A percentile compares a stretch with the other conserved stretches of the same genome.
Conservation (phyloP, 805 yeast species). For the Candida maris region DNA sequence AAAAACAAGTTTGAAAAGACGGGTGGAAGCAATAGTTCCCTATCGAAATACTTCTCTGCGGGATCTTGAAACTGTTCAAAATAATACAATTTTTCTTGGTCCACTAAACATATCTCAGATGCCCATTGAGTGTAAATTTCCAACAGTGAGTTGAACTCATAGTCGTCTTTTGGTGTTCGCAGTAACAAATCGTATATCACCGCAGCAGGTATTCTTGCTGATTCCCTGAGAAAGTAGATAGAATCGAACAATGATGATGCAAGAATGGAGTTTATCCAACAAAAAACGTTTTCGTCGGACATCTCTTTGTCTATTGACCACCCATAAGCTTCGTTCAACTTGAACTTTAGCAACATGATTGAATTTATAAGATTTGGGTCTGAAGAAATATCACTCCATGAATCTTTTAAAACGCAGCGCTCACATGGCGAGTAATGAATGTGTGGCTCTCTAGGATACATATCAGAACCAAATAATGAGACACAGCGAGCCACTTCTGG, state of each 20-base stretch:
- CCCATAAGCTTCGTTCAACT: constrained; percentile 17
- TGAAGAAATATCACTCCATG: constrained; percentile 5
- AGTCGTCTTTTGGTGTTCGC: constrained; percentile 23
- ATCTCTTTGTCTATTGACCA: constrained; percentile 19
- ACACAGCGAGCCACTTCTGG: constrained; percentile 3
- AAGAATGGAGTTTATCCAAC: constrained; percentile 29
- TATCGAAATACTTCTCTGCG: constrained; percentile 7
- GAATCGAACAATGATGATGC: constrained; percentile 19
- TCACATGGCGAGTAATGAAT: constrained; percentile 1
- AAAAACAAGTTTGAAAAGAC: constrained; percentile 25
- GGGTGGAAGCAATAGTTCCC: constrained; percentile 25
- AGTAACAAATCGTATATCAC: constrained; percentile 30
- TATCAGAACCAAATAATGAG: constrained; percentile 2
- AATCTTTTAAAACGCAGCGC: constrained; percentile 4
- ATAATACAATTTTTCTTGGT: constrained; percentile 27
- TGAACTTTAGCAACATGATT: constrained; percentile 19
- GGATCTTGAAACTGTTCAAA: constrained; percentile 15
- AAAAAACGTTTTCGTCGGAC: constrained; percentile 18
- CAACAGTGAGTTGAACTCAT: constrained; percentile 23
- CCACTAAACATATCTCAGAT: constrained; percentile 18
- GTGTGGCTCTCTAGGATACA: constrained; percentile 3
- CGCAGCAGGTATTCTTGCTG: constrained; percentile 20
- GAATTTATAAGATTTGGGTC: constrained; percentile 3
- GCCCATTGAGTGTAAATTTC: constrained; percentile 23
- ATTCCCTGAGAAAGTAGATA: constrained; percentile 14